phyloP scores from a whole-genome alignment of 768 basidiomycete species.

The Tricholoma bakamatsutake region DNA sequence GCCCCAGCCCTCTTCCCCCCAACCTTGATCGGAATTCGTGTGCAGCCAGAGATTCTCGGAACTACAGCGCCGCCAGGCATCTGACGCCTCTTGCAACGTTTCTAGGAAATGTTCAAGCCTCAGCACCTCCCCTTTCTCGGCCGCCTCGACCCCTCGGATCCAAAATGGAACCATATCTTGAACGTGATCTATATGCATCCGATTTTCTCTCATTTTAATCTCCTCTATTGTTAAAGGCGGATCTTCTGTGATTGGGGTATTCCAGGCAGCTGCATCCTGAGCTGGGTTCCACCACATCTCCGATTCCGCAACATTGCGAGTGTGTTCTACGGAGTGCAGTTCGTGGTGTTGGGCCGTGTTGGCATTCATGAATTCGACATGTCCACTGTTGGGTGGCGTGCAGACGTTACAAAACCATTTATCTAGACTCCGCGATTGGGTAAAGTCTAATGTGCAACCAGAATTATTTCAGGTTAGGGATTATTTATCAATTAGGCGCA shows the following conservation, averaged over 20 bases:
- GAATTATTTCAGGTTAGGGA: neutral
- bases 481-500: constrained; percentile 3
- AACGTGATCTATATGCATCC: constrained; percentile 38
- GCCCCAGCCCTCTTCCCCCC: neutral
- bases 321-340: constrained; percentile 14
- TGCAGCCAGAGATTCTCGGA: constrained; percentile 12
- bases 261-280: constrained; percentile 20
- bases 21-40: neutral
- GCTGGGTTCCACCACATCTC: constrained; percentile 18
- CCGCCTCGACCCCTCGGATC: constrained; percentile 42
- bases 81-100: constrained; percentile 25
- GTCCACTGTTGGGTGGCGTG: constrained; percentile 39
- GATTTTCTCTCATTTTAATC: constrained; percentile 22
- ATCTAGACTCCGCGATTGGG: constrained; percentile 15
- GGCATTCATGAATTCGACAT: constrained; percentile 18
- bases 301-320: constrained; percentile 10
- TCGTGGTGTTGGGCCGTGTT: constrained; percentile 23
- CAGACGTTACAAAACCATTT: constrained; percentile 34
- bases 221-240: constrained; percentile 21
- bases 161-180: constrained; percentile 50
- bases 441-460: constrained; percentile 19
- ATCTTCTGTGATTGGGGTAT: constrained; percentile 14
- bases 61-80: constrained; percentile 16
- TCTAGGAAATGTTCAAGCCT: constrained; percentile 42
- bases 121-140: constrained; percentile 36